phyloP scores from a whole-genome alignment of 2,329 filamentous ascomycete genomes.

The Lasiodiplodia theobromae region DNA sequence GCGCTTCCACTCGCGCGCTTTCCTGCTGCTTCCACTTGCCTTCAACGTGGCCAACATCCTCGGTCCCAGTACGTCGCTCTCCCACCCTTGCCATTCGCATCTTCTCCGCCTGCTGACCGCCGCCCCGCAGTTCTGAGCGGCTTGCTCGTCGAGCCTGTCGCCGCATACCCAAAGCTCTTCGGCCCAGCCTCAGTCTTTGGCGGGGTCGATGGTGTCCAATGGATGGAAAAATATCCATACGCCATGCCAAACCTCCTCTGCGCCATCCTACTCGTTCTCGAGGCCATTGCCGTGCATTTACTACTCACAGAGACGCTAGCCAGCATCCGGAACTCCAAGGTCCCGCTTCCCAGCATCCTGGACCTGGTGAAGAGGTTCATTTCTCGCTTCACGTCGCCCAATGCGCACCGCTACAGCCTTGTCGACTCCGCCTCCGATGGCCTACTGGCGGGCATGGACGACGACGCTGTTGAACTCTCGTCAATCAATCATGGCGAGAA shows the following conservation, averaged over 20 bases:
- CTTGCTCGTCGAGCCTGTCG: constrained; percentile 66
- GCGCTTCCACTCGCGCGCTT: constrained; percentile 50
- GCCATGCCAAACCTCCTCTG: constrained; percentile 69
- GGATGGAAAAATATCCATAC: constrained; percentile 69
- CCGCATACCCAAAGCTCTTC: constrained; percentile 64
- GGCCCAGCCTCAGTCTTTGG: constrained; percentile 63
- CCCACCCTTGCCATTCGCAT: not conserved
- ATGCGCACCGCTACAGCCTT: constrained; percentile 13
- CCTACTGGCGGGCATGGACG: constrained; percentile 38
- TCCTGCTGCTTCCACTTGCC: constrained; percentile 49
- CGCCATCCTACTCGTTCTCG: constrained; percentile 61
- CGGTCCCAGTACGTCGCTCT: constrained; percentile 40
- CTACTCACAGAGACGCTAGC: constrained; percentile 64
- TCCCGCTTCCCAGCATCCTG: constrained; percentile 3
- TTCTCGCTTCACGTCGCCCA: constrained; percentile 23
- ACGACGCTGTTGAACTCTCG: constrained; percentile 41
- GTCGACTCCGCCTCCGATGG: constrained; percentile 23
- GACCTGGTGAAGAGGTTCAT: constrained; percentile 15
- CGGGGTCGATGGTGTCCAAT: constrained; percentile 61
- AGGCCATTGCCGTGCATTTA: constrained; percentile 62
- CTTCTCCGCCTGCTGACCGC: not conserved
- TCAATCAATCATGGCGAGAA: constrained; percentile 40
- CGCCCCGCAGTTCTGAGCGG: constrained; percentile 63
- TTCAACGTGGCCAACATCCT: constrained; percentile 52
- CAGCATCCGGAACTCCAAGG: constrained; percentile 28